Base-by-base conservation (phyloP, 2,329 filamentous ascomycete genomes). In the Phyllosticta citrichinensis region DNA sequence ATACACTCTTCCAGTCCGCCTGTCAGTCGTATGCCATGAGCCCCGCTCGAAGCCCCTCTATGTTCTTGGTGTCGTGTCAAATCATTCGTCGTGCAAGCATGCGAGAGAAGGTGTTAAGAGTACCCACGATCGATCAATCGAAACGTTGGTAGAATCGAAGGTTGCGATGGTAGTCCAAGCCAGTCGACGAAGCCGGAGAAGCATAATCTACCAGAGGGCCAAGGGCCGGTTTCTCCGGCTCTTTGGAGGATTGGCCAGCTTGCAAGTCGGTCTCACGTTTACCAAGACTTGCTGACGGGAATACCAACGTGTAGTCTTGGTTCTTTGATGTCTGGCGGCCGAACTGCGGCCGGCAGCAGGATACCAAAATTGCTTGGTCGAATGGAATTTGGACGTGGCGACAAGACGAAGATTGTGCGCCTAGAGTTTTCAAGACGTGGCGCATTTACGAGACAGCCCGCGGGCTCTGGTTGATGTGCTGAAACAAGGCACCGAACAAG, bases 401-500 rank as follows among this genome's bases (percentile, higher is more conserved):
- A 30, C 27, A 30, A 30, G 27, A 22, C 22, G 6, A 24, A 53
- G 10, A 22, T 8, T 24, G 3, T 19, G 20, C 14, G 52, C 20
- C 52, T 12, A 5, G 52, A 12, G 12, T 11, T 22, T 24, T 19
- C 27, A 17, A 24, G 19, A 5, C 20, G 24, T 5, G 19, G 9
- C 24, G 52, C 24, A 24, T 61, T 47, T 62, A 62, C n/a, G 61
- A 58, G 10, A 62, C 58, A 5, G 57, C 61, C 12, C 61, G 40
- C 58, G 79, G 79, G 70, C 79, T 81, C 62, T 76, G 71, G 63
- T 77, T 75, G 62, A 75, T 75, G 63, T 77, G 74, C 30, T 75
- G 73, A 64, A 79, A 77, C 54, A 79, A 68, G 56, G 75, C 76
- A 60, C 73, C 75, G 65, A 78, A 76, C 61, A 78, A 69, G 27